Evolutionary conservation across 345 rosid species (phyloP).

Genomic region (Aethionema arabicum): DNA sequence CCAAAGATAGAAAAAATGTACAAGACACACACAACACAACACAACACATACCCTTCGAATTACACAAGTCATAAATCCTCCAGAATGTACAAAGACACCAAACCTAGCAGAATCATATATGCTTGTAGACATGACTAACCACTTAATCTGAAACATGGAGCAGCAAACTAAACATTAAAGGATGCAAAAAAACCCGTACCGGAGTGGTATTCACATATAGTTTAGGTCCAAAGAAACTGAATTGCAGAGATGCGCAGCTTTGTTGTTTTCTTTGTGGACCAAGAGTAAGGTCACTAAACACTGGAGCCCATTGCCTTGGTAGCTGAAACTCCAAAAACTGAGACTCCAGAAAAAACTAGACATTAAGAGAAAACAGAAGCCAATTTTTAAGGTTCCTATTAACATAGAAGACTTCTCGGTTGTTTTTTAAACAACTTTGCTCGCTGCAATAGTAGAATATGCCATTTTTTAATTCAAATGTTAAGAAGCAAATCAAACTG

Average conservation of each 20-base stretch:
- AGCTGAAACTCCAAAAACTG: constrained; percentile 88
- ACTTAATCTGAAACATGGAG: not conserved
- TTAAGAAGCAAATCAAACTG: constrained; percentile 1
- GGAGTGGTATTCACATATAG: constrained; percentile 74
- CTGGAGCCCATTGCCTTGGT: constrained; percentile 97
- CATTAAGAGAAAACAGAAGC: too few species aligned
- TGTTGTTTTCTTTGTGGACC: constrained; percentile 89
- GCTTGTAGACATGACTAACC: not conserved
- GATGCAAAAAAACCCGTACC: constrained; percentile 46
- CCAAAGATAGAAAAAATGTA: too few species aligned
- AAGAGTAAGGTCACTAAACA: constrained; percentile 94
- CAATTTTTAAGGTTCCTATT: too few species aligned
- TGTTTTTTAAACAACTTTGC: too few species aligned
- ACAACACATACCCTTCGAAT: too few species aligned
- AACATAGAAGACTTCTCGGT: too few species aligned
- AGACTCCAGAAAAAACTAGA: not conserved
- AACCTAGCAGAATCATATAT: not conserved
- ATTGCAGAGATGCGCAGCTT: constrained; percentile 67
- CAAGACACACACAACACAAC: too few species aligned
- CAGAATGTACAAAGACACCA: too few species aligned
- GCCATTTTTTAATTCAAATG: too few species aligned
- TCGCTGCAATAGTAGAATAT: too few species aligned
- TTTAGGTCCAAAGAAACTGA: constrained; percentile 92
- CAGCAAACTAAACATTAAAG: constrained; percentile 11
- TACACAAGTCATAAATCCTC: too few species aligned